Base-by-base conservation (phyloP, 2,329 filamentous ascomycete species). In the Pseudogymnoascus sp. region DNA sequence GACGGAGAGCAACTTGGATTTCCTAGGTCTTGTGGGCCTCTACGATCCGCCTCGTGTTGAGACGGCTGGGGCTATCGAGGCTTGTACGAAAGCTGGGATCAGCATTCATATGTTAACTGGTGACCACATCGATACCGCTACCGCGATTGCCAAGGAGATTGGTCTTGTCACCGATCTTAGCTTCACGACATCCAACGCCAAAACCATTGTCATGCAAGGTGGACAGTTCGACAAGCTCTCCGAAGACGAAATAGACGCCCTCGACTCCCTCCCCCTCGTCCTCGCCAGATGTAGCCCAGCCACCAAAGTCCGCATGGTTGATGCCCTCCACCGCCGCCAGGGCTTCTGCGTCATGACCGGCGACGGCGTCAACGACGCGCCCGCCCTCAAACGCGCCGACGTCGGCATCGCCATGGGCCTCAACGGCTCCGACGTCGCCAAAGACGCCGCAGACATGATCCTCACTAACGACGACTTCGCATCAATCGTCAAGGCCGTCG, bases 381-480 rank as follows among this genome's bases (percentile, higher is more conserved):
- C 88, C 0, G 87, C 87, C 0, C 79, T 91, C 26, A 89, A 89
- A 72, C 83, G 86, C 68, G 85, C 88, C 4, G 87, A 91, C 69
- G 87, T 91, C 15, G 88, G 88, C 70, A 90, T 91, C 68, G 87
- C 87, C 67, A 91, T 90, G 87, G 87, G 87, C 59, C 78, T 85
- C 66, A 80, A 85, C 44, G 88, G 88, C 15, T 88, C 84, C 50
- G 88, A 90, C 71, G 87, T 91, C 9, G 87, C 88, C 66, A 90
- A 90, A 70, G 87, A 95, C 75, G 91, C 91, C 2, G 88, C 90
- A 1, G 91, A 96, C 71, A 95, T 96, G 82, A 90, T 96, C 36
- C 79, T 96, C 42, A 92, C 90, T 0, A 90, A 95, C 72, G 91
- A 95, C 74, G 93, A 96, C 76, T 96, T 96, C 72, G 89, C 91